Evolutionary conservation across 176 grass and related monocot genomes (phyloP), one percentile per base, ranked within the genome.

Genomic region (Dendrocalamus sinicus): DNA sequence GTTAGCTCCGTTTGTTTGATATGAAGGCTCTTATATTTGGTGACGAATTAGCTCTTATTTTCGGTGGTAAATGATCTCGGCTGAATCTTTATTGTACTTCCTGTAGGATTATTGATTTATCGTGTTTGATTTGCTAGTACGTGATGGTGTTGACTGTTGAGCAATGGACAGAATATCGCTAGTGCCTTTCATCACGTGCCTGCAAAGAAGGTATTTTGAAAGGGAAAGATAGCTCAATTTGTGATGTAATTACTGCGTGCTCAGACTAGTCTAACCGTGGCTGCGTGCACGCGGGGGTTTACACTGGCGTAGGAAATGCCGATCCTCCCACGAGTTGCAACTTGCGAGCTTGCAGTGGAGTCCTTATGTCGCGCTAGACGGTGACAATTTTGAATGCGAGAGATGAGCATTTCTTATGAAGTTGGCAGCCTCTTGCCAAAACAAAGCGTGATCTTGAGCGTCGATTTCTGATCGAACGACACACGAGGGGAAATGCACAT

Each of bases 21-120:
- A 62, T 51, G 43, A 35, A 86, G 79, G 6, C 8, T 61, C 58
- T 39, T 65, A 75, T 68, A 48, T 60, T 51, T 41, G 67, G 43
- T 22, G 54, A 15, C 5, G 6, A 15, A 15, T 65, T 14, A 30
- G 26, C 26, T 32, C 57, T 60, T 60, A 23, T 23, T 23, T 60
- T 23, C 16, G 22, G 9, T 60, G 20, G 59, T 11, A 28, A 46
- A 53, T 43, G 16, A 12, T 58, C 37, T 46, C 15, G 4, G 16
- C 3, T 47, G n/a, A 73, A 62, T 60, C 7, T 62, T 24, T 32
- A 62, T 44, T 58, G 78, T 22, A 13, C 12, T 15, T 5, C 35
- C n/a, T 20, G 37, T 12, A 70, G 66, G 43, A 69, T 16, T 24
- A 11, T 4, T 2, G 14, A 39, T 15, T 66, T 51, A 5, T 30